Conservation (phyloP, 2,329 filamentous ascomycete genomes). For the Colletotrichum musae region DNA sequence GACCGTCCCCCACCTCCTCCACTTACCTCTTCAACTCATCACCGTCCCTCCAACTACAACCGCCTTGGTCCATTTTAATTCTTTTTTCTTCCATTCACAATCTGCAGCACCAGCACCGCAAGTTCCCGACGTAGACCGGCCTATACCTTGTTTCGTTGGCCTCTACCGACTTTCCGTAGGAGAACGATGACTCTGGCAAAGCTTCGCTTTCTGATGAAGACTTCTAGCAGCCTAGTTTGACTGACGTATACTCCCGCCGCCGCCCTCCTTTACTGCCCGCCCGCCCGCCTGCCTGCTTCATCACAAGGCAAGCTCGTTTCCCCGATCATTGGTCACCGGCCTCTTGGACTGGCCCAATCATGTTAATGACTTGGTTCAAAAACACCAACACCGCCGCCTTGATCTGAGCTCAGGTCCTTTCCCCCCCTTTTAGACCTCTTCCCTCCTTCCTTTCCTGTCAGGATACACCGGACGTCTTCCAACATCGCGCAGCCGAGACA, state of each 20-base stretch:
- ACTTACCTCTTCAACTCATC: constrained; percentile 42
- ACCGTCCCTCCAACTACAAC: constrained; percentile 41
- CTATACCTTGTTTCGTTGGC: constrained; percentile 49
- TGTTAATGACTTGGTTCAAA: constrained; percentile 56
- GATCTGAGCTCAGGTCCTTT: constrained; percentile 48
- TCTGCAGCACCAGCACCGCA: constrained; percentile 50
- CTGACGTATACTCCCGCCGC: constrained; percentile 55
- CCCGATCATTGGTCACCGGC: constrained; percentile 58
- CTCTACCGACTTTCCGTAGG: constrained; percentile 49
- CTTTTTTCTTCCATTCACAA: constrained; percentile 44
- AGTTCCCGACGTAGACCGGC: constrained; percentile 55
- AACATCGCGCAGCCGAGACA: constrained; percentile 18
- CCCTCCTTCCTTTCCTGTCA: constrained; percentile 46
- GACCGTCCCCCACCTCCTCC: constrained; percentile 38
- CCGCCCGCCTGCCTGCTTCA: constrained; percentile 30
- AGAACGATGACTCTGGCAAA: constrained; percentile 57
- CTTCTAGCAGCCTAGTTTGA: constrained; percentile 55
- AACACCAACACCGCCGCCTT: constrained; percentile 59
- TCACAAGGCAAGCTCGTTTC: constrained; percentile 45
- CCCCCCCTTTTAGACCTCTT: constrained; percentile 49
- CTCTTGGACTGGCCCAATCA: constrained; percentile 59
- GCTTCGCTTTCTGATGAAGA: constrained; percentile 52
- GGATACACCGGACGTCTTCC: constrained; percentile 31
- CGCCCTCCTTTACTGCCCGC: constrained; percentile 48
- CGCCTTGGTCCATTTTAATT: constrained; percentile 43